Conservation (phyloP, 352 stramenopile species). For the Peronospora belbahrii region DNA sequence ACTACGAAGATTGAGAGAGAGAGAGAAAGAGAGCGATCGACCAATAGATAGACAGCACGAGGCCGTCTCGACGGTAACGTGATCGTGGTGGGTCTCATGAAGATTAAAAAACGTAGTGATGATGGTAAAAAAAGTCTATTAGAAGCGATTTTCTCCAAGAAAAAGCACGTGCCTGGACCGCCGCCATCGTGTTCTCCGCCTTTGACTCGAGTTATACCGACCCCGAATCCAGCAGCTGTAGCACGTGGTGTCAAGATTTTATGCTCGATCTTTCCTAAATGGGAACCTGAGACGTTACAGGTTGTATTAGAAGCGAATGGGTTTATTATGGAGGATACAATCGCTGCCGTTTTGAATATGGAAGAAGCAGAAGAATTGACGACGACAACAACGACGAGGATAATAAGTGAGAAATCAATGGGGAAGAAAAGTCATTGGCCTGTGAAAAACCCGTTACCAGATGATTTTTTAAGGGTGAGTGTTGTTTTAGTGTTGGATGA, state of each 20-base stretch:
- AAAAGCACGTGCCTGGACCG: constrained; percentile 18
- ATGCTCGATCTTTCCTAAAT: constrained; percentile 76
- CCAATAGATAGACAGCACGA: constrained; percentile 5
- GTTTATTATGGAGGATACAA: constrained; percentile 78
- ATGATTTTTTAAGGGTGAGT: constrained; percentile 71
- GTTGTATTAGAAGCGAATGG: constrained; percentile 68
- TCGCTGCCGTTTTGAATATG: constrained; percentile 71
- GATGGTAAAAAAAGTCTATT: constrained; percentile 35
- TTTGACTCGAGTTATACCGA: constrained; percentile 1
- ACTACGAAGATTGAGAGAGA: too few relatives aligned
- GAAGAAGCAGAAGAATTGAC: constrained; percentile 38
- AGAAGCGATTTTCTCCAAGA: constrained; percentile 48
- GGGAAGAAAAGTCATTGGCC: constrained; percentile 24
- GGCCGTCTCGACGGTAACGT: constrained; percentile 3
- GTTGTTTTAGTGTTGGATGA: background rate
- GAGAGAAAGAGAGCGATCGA: too few relatives aligned
- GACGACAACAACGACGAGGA: background rate
- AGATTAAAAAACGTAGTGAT: constrained; percentile 25
- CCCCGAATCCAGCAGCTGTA: constrained; percentile 41
- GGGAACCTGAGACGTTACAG: constrained; percentile 56
- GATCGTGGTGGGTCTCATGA: constrained; percentile 16
- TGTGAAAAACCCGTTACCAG: constrained; percentile 64
- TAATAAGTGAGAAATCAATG: background rate
- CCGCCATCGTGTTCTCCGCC: constrained; percentile 6
- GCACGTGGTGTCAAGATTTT: constrained; percentile 62